Evolutionary conservation across 192 early-diverging fungal species (phyloP), one percentile per base, ranked within the genome.

Genomic region (Chytriomyces hyalinus): DNA sequence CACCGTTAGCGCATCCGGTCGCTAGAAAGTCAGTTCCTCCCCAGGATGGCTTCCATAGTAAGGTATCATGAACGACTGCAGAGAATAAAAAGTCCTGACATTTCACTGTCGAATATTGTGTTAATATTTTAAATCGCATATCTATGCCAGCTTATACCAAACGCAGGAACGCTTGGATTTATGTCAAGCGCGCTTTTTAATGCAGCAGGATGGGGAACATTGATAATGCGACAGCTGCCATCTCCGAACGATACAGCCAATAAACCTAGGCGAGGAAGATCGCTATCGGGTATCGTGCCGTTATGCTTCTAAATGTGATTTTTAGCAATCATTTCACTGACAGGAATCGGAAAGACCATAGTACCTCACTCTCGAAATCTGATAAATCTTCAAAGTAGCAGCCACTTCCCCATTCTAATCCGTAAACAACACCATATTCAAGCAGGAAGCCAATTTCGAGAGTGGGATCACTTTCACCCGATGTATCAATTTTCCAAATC

Each of bases 161-260:
- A 61, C 22, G 47, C 15, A 13, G 64, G 63, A 44, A 62, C 61
- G 59, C 65, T 24, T 36, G 22, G 6, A 7, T 64, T 46, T 15
- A 45, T 22, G 8, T 46, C 28, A 6, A 78, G 10, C 51, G 15
- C 44, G 17, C 73, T 11, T 44, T 67, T 67, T 36, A 82, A 63
- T 6, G 59, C 46, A 10, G 8, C 20, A 43, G 80, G 79, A 71
- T 83, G 84, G 13, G 84, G 84, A 5, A 85, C 64, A 17, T 81
- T 70, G 11, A 85, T 59, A 5, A 85, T 63, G 1, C 82, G 73
- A 70, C 81, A 70, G 46, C 4, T 67, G 6, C 84, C 84, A 48
- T 85, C 84, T 3, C 84, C 84, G 51, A 83, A 85, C 17, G 76
- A 79, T 2, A 70, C 84, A n/a, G 81, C 84, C 46, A 85, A 72